These are phyloP conservation scores for Parachaetomium inaequale DNA, from an alignment of 495 filamentous ascomycete genomes.

Conservation along the genomic window DNA sequence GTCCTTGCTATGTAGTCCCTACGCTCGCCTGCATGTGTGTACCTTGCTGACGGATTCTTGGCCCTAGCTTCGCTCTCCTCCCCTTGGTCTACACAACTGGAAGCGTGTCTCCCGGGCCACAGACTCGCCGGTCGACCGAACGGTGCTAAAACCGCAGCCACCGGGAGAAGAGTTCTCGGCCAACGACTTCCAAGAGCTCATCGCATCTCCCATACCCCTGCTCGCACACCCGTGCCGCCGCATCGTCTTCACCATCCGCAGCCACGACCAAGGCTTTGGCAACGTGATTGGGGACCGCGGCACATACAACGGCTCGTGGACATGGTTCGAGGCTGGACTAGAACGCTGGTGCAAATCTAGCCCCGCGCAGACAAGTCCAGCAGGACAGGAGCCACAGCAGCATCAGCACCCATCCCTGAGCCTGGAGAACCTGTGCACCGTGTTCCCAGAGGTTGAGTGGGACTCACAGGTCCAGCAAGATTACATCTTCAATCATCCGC, in stretches of 20 bases:
- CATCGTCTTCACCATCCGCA: constrained; percentile 62
- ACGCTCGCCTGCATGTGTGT: neutral
- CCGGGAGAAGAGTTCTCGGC: constrained; percentile 29
- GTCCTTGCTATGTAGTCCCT: too few species aligned
- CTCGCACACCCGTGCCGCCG: constrained; percentile 48
- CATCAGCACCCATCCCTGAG: constrained; percentile 8
- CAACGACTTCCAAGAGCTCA: constrained; percentile 32
- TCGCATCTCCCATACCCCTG: constrained; percentile 28
- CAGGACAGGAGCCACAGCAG: neutral
- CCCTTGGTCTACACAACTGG: constrained; percentile 39
- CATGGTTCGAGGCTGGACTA: constrained; percentile 67
- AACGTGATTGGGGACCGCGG: constrained; percentile 32
- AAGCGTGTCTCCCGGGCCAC: neutral
- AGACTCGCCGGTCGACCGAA: neutral
- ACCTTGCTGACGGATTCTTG: neutral
- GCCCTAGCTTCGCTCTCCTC: constrained; percentile 40
- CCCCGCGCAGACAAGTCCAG: neutral
- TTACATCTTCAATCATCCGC: constrained; percentile 34
- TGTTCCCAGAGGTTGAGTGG: constrained; percentile 14
- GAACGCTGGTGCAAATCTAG: constrained; percentile 40
- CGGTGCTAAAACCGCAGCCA: constrained; percentile 9
- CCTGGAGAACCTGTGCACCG: constrained; percentile 19
- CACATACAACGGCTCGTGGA: constrained; percentile 57
- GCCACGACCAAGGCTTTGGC: constrained; percentile 66
- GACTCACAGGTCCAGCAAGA: neutral